Evolutionary conservation across 148 eudicot genomes (phyloP), one percentile per base, ranked within the genome.

Genomic region (Chenopodium quinoa): DNA sequence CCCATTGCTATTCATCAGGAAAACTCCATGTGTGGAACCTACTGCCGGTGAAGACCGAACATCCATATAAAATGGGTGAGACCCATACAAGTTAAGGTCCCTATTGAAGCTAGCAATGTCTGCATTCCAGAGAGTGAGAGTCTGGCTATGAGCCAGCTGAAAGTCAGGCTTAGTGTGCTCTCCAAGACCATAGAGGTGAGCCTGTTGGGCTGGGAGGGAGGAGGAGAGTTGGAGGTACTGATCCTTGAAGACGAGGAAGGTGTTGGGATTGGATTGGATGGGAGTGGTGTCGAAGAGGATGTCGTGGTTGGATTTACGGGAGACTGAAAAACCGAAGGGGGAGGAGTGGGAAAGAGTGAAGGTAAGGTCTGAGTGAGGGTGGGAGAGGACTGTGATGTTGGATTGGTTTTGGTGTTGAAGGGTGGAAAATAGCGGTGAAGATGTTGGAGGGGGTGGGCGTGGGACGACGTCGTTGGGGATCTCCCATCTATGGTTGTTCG

Each of bases 301-400:
- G 73, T 91, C 91, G 31, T 74, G 75, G 83, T 91, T 83, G 87
- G 95, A 90, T 81, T 85, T 86, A 27, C 92, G 91, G 78, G 80
- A 29, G 78, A 95, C 69, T 79, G 94, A 29, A 92, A 93, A 93
- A 73, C 88, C 86, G 77, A 93, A 93, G 17, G 93, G 92, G 52
- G 88, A 87, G 81, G 93, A 88, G 86, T 83, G 78, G 85, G 82
- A 82, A 86, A 93, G 94, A 75, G 91, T 81, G 91, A 95, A 95
- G 23, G 73, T 73, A 70, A 93, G 89, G 89, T 91, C 92, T 11
- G 93, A 91, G 60, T 37, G 80, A 34, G 89, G 85, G 82, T 74
- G 66, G 79, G 91, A 22, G 64, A 80, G 64, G 71, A 75, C 44
- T 31, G 75, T 75, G 56, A 77, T 60, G 46, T 73, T 75, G 69